Evolutionary conservation across 176 grass and related monocot genomes (phyloP), one percentile per base, ranked within the genome.

Genomic region (Stipa capillata): DNA sequence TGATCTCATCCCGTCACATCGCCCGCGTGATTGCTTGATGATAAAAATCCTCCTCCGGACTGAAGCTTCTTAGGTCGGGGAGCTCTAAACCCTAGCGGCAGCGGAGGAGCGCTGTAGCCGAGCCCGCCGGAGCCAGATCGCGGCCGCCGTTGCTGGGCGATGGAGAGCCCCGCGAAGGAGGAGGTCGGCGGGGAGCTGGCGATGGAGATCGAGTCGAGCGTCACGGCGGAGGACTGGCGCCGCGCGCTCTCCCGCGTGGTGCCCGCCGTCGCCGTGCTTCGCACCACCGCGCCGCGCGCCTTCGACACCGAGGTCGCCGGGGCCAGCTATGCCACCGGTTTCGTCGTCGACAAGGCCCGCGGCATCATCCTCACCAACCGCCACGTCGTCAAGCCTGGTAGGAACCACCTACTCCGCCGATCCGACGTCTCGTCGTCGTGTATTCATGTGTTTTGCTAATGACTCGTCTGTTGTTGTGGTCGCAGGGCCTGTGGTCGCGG

Each of bases 291-390:
- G 31, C 83, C 90, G 20, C 86, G 92, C 55, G 96, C 92, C 57
- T 99, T 99, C 79, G 96, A 99, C 73, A 99, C 96, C 37, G 96
- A 99, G 86, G 64, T 48, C 48, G 96, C 96, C 7, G 96, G 96
- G 42, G 92, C 96, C 25, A 91, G 96, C 90, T 99, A 99, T 41
- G 96, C 96, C 78, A 99, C 96, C 25, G 96, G 92, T 20, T 99
- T 99, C 82, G 92, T 99, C n/a, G 90, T 99, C 62, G 92, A 99
- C 74, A 99, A 84, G 85, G 44, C 64, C n/a, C 86, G 86, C 37
- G 97, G 97, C 64, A 96, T 99, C 83, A 89, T 99, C 80, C 86
- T 99, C 81, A 99, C 97, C 61, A 99, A 99, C 76, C 97, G 92
- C 54, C 97, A 99, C 74, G 97, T 99, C 85, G 90, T 96, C 34